Percentiles rank a stretch among this genome's conserved stretches.
phyloP scores from a whole-genome alignment of 352 stramenopile genomes.

The Pythium pyrilobum region DNA sequence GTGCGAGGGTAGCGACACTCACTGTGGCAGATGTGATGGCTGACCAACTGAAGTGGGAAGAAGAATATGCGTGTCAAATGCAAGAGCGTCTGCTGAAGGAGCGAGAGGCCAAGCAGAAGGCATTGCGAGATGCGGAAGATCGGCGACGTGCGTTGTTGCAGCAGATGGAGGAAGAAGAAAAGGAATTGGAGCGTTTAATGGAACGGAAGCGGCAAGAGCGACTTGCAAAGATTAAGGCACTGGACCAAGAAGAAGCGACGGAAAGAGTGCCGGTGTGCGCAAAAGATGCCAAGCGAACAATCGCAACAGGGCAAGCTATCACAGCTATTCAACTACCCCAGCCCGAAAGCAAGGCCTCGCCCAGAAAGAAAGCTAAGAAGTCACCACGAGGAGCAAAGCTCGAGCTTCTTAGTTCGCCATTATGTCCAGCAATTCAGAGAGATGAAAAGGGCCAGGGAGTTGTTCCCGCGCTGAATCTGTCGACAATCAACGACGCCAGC shows the following conservation, averaged over 20 bases:
- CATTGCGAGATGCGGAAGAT: constrained; percentile 44
- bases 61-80: constrained; percentile 49
- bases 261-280: neutral
- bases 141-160: constrained; percentile 49
- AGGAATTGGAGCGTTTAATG: constrained; percentile 63
- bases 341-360: neutral
- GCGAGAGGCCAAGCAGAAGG: constrained; percentile 41
- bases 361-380: neutral
- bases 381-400: neutral
- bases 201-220: constrained; percentile 52
- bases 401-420: neutral
- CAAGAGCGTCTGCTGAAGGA: constrained; percentile 39
- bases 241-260: constrained; percentile 24
- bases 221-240: constrained; percentile 41
- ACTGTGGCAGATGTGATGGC: constrained; percentile 35
- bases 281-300: neutral
- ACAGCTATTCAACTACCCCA: no score
- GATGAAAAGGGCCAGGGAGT: neutral
- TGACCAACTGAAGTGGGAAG: constrained; percentile 58
- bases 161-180: constrained; percentile 70
- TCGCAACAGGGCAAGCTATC: no score
- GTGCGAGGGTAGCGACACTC: neutral
- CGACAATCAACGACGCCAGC: neutral
- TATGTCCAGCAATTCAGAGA: neutral
- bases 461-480: constrained; percentile 9